Percentiles rank a stretch among this genome's conserved stretches.
phyloP scores from a whole-genome alignment of 192 early-diverging fungal species.

The Backusella circina region DNA sequence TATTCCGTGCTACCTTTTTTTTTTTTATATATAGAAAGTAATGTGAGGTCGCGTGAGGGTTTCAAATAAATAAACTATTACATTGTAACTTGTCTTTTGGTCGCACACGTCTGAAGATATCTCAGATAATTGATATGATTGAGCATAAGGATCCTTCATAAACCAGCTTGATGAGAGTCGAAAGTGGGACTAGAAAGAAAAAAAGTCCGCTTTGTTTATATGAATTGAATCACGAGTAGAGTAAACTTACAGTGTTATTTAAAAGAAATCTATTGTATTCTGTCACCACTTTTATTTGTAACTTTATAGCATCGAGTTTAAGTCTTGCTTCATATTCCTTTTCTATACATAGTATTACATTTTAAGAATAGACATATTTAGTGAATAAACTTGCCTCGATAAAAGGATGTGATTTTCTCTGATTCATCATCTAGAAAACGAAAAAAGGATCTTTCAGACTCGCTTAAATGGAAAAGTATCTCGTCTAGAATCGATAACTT shows the following conservation, averaged over 20 bases:
- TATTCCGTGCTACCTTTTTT: conserved; percentile 37
- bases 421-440: conserved; percentile 39
- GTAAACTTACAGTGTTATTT: not conserved
- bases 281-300: conserved; percentile 42
- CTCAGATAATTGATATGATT: not conserved
- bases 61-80: not conserved
- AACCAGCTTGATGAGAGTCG: not conserved
- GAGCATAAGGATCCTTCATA: not conserved
- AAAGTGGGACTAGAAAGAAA: not conserved
- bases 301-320: conserved; percentile 42
- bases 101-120: not conserved
- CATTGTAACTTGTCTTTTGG: conserved; percentile 24
- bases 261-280: conserved; percentile 36
- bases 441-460: conserved; percentile 39
- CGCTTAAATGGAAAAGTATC: conserved; percentile 26
- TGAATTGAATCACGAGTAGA: not conserved
- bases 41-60: not conserved
- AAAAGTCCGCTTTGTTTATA: not conserved
- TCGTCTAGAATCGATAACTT: conserved; percentile 17
- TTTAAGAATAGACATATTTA: too few relatives aligned
- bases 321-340: conserved; percentile 41
- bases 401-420: conserved; percentile 40
- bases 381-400: conserved; percentile 31
- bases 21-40: not conserved
- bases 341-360: too few relatives aligned